phyloP scores from a whole-genome alignment of 805 yeast genomes.

The Wickerhamiella spandovensis region DNA sequence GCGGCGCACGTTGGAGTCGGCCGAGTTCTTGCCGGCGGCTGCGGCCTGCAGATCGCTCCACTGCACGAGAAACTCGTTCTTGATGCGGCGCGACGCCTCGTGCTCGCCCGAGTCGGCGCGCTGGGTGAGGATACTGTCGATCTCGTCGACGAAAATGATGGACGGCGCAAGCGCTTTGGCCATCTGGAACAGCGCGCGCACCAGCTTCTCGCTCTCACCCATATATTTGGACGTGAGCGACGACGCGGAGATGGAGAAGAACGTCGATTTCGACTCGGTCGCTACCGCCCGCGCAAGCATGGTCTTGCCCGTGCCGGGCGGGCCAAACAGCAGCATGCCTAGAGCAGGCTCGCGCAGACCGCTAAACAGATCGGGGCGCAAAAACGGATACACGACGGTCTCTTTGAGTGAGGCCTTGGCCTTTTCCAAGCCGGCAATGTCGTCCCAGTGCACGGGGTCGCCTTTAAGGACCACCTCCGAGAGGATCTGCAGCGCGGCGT shows the following conservation, averaged over 20 bases:
- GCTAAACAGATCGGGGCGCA: slow-evolving; percentile 82
- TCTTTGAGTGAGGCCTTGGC: slow-evolving; percentile 85
- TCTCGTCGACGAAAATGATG: slow-evolving; percentile 90
- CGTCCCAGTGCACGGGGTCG: slow-evolving; percentile 89
- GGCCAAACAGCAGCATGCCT: slow-evolving; percentile 94
- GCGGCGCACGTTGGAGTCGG: slow-evolving; percentile 38
- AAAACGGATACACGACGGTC: slow-evolving; percentile 89
- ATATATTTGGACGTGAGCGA: slow-evolving; percentile 68
- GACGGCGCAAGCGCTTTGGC: slow-evolving; percentile 84
- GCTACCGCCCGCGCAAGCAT: slow-evolving; percentile 97
- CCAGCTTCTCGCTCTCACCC: slow-evolving; percentile 91
- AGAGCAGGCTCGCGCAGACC: slow-evolving; percentile 90
- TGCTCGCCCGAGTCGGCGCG: slow-evolving; percentile 67
- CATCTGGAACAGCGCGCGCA: slow-evolving; percentile 71
- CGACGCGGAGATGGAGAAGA: slow-evolving; percentile 83
- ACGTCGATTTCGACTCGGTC: slow-evolving; percentile 84
- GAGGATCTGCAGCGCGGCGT: slow-evolving; percentile 69
- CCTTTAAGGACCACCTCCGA: slow-evolving; percentile 83
- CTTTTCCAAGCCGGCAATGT: slow-evolving; percentile 80
- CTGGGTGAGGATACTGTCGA: slow-evolving; percentile 76
- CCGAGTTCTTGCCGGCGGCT: slow-evolving; percentile 56
- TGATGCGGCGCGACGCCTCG: slow-evolving; percentile 79
- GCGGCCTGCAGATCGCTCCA: slow-evolving; percentile 91
- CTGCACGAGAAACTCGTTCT: slow-evolving; percentile 84
- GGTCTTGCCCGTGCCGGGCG: slow-evolving; percentile 98